These are phyloP conservation scores for Cladosporium sp. DNA, from an alignment of 2,329 filamentous ascomycete species.

Conservation along the genomic window DNA sequence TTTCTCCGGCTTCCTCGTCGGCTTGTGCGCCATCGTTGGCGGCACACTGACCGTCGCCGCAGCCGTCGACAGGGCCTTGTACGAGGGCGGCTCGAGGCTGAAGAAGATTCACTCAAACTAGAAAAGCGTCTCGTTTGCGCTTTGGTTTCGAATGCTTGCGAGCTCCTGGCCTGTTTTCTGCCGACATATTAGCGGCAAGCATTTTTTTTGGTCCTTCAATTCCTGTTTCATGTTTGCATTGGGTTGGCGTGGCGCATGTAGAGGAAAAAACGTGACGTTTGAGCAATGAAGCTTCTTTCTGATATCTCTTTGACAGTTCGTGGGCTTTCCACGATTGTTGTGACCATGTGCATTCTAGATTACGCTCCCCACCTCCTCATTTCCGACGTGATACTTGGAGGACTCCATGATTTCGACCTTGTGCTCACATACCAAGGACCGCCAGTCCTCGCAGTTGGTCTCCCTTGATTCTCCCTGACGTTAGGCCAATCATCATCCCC, in stretches of 20 bases:
- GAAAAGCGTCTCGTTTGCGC: background rate
- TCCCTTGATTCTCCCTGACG: background rate
- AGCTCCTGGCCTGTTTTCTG: background rate
- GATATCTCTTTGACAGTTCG: background rate
- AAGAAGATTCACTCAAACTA: conserved; percentile 75
- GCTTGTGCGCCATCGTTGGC: conserved; percentile 89
- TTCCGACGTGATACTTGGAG: background rate
- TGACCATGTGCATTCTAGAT: background rate
- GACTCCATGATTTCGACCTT: background rate
- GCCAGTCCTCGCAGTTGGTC: background rate
- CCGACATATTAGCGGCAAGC: background rate
- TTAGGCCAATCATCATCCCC: background rate
- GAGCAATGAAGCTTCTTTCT: background rate
- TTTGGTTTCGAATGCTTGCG: background rate
- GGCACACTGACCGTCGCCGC: conserved; percentile 94
- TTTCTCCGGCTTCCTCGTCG: conserved; percentile 87
- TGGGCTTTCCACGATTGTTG: background rate
- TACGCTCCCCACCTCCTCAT: background rate
- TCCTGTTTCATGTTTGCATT: background rate
- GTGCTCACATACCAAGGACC: background rate
- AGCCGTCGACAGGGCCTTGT: conserved; percentile 83
- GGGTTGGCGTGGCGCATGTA: conserved; percentile 13
- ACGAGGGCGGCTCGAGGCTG: conserved; percentile 78
- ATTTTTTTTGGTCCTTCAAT: background rate
- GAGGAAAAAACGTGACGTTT: background rate